Base-by-base conservation (phyloP, 306 rosid species). In the Quercus suber region DNA sequence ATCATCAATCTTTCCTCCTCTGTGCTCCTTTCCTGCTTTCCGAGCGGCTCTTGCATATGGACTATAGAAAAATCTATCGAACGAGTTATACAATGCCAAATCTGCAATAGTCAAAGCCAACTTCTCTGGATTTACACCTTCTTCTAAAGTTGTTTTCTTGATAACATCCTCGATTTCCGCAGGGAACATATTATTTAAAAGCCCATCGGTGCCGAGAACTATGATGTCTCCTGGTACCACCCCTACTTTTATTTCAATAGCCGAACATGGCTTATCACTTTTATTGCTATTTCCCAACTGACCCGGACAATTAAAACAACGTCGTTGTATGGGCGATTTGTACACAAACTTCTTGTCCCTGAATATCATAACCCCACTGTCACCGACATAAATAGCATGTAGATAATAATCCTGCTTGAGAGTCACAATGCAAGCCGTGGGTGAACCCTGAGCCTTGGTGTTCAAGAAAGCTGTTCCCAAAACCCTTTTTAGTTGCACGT, bases 321-420 rank as follows among this genome's bases (percentile, higher is more conserved):
- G 55, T 4, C 61, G 80, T 17, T 74, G 80, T 20, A 20, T 19
- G 31, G 6, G 59, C 17, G 86, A 83, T 19, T 30, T 56, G 59
- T n/a, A 68, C 5, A 61, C 3, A 2, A 75, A 19, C 56, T n/a
- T 60, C 18, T 69, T 52, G 41, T 63, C 12, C 28, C 86, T 67
- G 68, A 83, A 79, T 18, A 83, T 19, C 74, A 83, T 35, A 60
- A 83, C 69, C 7, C 83, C 80, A 61, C 80, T 78, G 37, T 74
- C 83, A 3, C 80, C 86, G n/a, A 79, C 20, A 19, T 41, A 79
- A 12, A 55, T 72, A 12, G 73, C 37, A n/a, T 28, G 58, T 28
- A 83, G 17, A 0, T 25, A 5, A n/a, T 69, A 52, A 18, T 33
- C 35, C 35, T 21, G 43, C 5, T 52, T 74, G 8, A 60, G 81